phyloP scores from a whole-genome alignment of 805 yeast species.

The Pichia deserticola region DNA sequence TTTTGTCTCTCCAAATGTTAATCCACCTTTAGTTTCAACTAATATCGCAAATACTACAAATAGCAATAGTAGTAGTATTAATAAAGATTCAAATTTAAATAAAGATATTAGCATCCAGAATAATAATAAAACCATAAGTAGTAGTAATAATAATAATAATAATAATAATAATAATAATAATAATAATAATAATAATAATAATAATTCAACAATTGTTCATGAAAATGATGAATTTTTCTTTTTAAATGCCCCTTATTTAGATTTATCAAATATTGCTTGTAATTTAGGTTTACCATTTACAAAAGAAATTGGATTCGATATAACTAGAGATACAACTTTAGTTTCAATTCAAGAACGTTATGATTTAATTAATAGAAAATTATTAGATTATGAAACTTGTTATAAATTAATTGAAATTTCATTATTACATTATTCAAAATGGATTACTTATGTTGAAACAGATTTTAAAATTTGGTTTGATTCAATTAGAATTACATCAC shows the following conservation, averaged over 20 bases:
- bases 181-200: neutral
- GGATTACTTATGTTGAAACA: slow-evolving; percentile 35
- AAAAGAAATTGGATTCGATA: slow-evolving; percentile 20
- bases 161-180: neutral
- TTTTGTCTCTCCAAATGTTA: neutral
- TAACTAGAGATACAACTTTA: slow-evolving; percentile 5
- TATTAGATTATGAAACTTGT: slow-evolving; percentile 40
- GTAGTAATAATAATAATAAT: neutral
- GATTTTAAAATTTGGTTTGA: slow-evolving; percentile 10
- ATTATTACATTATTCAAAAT: slow-evolving; percentile 52
- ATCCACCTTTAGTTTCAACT: neutral
- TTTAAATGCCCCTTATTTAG: slow-evolving; percentile 12
- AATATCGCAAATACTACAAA: no score
- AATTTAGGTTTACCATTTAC: slow-evolving; percentile 19
- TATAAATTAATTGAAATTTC: slow-evolving; percentile 41
- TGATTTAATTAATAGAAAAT: slow-evolving; percentile 29
- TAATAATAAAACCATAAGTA: neutral
- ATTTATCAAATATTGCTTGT: slow-evolving; percentile 16
- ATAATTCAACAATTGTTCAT: neutral
- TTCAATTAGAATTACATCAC: slow-evolving; percentile 37
- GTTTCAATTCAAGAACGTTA: slow-evolving; percentile 9
- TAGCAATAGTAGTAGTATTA: neutral
- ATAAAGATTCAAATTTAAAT: neutral
- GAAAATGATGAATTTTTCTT: slow-evolving; percentile 11
- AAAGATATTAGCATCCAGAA: neutral